Evolutionary conservation across 352 stramenopile genomes (phyloP).

Genomic region (Globisporangium cederbergense): DNA sequence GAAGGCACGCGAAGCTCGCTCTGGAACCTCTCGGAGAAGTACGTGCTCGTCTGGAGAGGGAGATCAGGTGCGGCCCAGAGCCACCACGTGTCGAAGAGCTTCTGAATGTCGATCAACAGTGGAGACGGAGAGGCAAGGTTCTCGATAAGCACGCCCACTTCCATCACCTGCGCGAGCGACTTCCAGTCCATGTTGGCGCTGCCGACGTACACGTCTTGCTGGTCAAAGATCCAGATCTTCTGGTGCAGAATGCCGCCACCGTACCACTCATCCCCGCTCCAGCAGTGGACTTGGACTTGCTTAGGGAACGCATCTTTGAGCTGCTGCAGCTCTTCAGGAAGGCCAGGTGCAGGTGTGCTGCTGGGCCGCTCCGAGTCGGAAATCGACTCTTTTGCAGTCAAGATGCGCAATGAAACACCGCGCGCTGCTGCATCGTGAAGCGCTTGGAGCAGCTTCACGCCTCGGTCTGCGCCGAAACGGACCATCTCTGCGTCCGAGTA

Average conservation of each 20-base stretch:
- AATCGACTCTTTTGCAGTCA: conserved; percentile 39
- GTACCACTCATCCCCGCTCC: conserved; percentile 70
- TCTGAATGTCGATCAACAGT: conserved; percentile 49
- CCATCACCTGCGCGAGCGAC: conserved; percentile 80
- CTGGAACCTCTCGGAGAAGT: conserved; percentile 62
- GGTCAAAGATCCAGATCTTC: conserved; percentile 79
- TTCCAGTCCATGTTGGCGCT: conserved; percentile 89
- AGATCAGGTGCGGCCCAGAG: conserved; percentile 41
- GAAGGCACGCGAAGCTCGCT: conserved; percentile 46
- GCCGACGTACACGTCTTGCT: conserved; percentile 64
- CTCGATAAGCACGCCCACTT: conserved; percentile 66
- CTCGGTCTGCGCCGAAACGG: conserved; percentile 54
- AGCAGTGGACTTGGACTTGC: conserved; percentile 50
- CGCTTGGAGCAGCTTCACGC: conserved; percentile 45
- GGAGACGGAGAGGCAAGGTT: conserved; percentile 29
- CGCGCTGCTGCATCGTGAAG: conserved; percentile 42
- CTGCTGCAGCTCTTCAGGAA: conserved; percentile 60
- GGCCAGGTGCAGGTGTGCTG: background rate
- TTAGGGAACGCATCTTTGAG: conserved; percentile 30
- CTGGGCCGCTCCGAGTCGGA: background rate
- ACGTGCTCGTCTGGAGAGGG: conserved; percentile 29
- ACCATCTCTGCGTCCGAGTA: conserved; percentile 57
- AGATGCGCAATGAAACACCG: conserved; percentile 52
- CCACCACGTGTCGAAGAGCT: conserved; percentile 77
- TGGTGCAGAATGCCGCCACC: conserved; percentile 79